Conservation (phyloP, 2,329 filamentous ascomycete species). For the Fusarium metavorans region DNA sequence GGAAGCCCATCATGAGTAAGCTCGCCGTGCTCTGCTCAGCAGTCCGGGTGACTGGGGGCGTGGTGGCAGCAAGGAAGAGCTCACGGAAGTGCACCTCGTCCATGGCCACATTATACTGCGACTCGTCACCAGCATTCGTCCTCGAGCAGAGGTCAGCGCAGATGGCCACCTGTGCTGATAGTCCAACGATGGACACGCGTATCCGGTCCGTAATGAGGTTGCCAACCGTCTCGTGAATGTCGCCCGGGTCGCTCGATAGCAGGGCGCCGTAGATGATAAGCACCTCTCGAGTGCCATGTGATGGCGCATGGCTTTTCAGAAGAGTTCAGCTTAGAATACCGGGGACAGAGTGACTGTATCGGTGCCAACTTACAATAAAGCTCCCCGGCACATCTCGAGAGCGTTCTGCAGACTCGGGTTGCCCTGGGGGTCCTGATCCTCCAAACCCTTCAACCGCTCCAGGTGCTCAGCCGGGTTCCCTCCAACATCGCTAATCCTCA, state of each 20-base stretch:
- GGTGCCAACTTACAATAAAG: constrained; percentile 73
- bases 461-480: constrained; percentile 94
- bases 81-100: constrained; percentile 84
- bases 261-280: constrained; percentile 93
- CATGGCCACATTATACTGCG: constrained; percentile 84
- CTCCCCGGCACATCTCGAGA: constrained; percentile 92
- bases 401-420: constrained; percentile 92
- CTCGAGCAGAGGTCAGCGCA: constrained; percentile 89
- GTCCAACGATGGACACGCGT: constrained; percentile 87
- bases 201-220: constrained; percentile 85
- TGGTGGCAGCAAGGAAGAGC: constrained; percentile 88
- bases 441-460: constrained; percentile 76
- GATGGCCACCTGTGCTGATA: constrained; percentile 92
- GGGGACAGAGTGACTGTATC: not conserved
- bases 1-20: constrained; percentile 98
- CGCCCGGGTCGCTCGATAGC: constrained; percentile 90
- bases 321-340: constrained; percentile 6
- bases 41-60: constrained; percentile 84
- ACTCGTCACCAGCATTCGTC: constrained; percentile 84
- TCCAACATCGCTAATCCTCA: constrained; percentile 87
- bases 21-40: constrained; percentile 69
- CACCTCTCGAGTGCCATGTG: constrained; percentile 92
- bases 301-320: constrained; percentile 79
- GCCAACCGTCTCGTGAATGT: constrained; percentile 91
- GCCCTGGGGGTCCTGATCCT: constrained; percentile 76